A percentile compares a stretch with the other conserved stretches of the same genome.
These are phyloP conservation scores for Cotoneaster glaucophyllus DNA, from an alignment of 306 rosid genomes.

Conservation along the genomic window DNA sequence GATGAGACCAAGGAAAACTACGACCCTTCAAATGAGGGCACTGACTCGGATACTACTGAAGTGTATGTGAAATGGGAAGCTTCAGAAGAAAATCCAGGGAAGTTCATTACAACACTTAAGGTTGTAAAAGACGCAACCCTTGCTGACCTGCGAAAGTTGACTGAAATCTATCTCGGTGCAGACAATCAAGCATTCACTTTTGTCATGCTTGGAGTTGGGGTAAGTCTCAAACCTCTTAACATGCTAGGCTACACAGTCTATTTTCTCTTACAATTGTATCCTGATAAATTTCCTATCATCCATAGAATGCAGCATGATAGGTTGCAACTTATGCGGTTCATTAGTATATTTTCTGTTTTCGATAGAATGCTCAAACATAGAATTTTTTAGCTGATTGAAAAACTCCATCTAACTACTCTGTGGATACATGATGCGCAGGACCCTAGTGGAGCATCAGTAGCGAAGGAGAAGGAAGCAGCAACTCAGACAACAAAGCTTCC, in stretches of 20 bases:
- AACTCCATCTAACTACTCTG: not conserved
- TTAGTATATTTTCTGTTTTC: not conserved
- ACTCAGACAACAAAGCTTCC: slow-evolving; percentile 9
- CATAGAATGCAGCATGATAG: too few species aligned
- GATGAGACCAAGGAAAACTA: slow-evolving; percentile 19
- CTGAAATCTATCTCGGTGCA: slow-evolving; percentile 12
- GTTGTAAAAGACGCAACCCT: slow-evolving; percentile 12
- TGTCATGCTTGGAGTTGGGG: slow-evolving; percentile 9
- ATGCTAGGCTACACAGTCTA: not conserved
- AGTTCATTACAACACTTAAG: slow-evolving; percentile 6
- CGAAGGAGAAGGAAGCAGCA: slow-evolving; percentile 13
- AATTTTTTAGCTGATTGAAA: not conserved
- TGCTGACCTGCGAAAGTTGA: slow-evolving; percentile 15
- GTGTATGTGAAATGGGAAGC: slow-evolving; percentile 24
- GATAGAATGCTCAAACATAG: not conserved
- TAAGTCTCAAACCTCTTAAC: not conserved
- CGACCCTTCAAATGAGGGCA: slow-evolving; percentile 6
- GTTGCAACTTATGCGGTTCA: not conserved
- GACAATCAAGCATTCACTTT: slow-evolving; percentile 18
- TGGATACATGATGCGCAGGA: not conserved
- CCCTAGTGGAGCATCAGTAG: slow-evolving; percentile 5
- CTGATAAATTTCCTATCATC: too few species aligned
- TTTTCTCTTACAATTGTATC: too few species aligned
- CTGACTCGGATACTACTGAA: not conserved
- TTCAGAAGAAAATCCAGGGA: slow-evolving; percentile 22